phyloP scores from a whole-genome alignment of 108 stramenopile species.

The Stephanodiscus triporus region DNA sequence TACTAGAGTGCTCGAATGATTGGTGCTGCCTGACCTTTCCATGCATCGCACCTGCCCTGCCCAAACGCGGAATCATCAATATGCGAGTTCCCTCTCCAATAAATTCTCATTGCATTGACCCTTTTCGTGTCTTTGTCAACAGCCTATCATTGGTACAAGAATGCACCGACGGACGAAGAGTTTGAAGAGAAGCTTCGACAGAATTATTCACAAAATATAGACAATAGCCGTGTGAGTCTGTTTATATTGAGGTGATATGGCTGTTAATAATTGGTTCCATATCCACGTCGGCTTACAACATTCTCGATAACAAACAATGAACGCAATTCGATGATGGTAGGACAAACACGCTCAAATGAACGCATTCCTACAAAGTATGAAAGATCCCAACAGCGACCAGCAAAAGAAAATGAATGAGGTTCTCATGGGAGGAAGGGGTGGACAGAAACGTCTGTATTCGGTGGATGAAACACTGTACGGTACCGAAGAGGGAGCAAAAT shows the following conservation, averaged over 20 bases:
- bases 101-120: neutral
- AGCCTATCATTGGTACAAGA: constrained; percentile 56
- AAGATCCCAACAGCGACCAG: constrained; percentile 45
- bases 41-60: neutral
- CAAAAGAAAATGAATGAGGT: constrained; percentile 51
- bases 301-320: neutral
- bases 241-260: neutral
- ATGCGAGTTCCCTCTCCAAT: too few relatives aligned
- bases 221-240: constrained; percentile 26
- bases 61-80: neutral
- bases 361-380: constrained; percentile 40
- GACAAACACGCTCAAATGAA: constrained; percentile 44
- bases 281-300: neutral
- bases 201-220: constrained; percentile 53
- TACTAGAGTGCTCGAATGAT: neutral
- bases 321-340: neutral
- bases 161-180: constrained; percentile 50
- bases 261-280: too few relatives aligned
- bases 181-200: constrained; percentile 43
- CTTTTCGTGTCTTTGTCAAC: neutral
- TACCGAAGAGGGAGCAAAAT: constrained; percentile 55
- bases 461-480: constrained; percentile 55
- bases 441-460: constrained; percentile 48
- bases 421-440: constrained; percentile 52
- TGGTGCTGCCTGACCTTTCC: neutral